Percentiles rank a stretch among this genome's conserved stretches.
Evolutionary conservation across 2,329 filamentous ascomycete genomes (phyloP).

Genomic region (Ascocoryne sarcoides): DNA sequence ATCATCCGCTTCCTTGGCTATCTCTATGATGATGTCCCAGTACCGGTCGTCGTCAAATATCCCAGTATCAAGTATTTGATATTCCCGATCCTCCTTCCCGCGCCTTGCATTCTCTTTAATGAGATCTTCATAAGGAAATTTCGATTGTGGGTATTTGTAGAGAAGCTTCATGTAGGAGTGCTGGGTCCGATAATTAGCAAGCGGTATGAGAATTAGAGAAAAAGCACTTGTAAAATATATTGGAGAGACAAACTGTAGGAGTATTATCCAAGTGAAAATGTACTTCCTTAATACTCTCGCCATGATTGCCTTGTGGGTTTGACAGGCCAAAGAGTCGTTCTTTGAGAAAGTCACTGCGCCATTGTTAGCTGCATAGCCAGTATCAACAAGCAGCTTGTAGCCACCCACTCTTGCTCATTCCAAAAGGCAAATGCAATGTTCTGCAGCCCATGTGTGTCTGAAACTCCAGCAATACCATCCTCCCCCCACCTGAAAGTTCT

Average conservation of each 20-base stretch:
- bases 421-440: slow-evolving; percentile 96
- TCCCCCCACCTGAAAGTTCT: slow-evolving; percentile 93
- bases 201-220: no score
- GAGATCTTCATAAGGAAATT: slow-evolving; percentile 87
- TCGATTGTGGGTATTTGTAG: slow-evolving; percentile 91
- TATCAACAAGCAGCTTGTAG: background rate
- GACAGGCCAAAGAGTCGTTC: slow-evolving; percentile 91
- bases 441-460: slow-evolving; percentile 80
- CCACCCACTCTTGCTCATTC: slow-evolving; percentile 84
- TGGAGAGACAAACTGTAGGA: slow-evolving; percentile 37
- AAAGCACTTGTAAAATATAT: background rate
- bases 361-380: slow-evolving; percentile 33
- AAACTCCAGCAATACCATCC: slow-evolving; percentile 92
- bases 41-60: slow-evolving; percentile 83
- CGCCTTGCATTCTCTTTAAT: slow-evolving; percentile 75
- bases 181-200: slow-evolving; percentile 35
- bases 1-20: slow-evolving; percentile 86
- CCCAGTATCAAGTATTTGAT: slow-evolving; percentile 84
- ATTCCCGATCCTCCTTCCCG: slow-evolving; percentile 70
- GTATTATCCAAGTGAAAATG: slow-evolving; percentile 97
- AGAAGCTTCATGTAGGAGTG: slow-evolving; percentile 99
- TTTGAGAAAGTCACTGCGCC: slow-evolving; percentile 73
- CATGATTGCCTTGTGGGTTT: slow-evolving; percentile 94
- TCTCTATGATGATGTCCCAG: slow-evolving; percentile 97
- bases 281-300: slow-evolving; percentile 92